Evolutionary conservation across 1,284 basidiomycete genomes (phyloP).

Genomic region (Peniophora sp.): DNA sequence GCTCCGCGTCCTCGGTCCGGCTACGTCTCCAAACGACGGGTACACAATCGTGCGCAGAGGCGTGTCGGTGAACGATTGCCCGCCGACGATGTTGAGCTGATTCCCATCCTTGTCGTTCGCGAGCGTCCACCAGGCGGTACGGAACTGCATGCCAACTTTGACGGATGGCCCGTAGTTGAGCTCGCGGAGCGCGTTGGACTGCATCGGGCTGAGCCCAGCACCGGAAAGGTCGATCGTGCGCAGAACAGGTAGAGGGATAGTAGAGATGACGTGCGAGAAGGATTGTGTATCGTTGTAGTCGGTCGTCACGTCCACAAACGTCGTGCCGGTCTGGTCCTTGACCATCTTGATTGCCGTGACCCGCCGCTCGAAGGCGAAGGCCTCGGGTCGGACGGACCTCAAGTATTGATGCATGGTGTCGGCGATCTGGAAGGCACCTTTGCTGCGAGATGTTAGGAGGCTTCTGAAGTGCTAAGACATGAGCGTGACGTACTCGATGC

Average conservation of each 20-base stretch:
- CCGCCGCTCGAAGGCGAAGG: neutral
- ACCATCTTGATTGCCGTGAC: neutral
- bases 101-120: neutral
- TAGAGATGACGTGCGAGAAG: no score
- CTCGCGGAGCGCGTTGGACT: slow-evolving; percentile 19
- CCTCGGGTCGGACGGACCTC: neutral
- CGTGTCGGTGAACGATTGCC: slow-evolving; percentile 11
- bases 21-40: slow-evolving; percentile 16
- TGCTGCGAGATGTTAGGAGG: neutral
- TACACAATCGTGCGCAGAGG: slow-evolving; percentile 17
- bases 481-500: neutral
- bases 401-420: neutral
- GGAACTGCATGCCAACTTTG: slow-evolving; percentile 27
- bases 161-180: slow-evolving; percentile 20
- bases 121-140: slow-evolving; percentile 16
- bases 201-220: slow-evolving; percentile 11
- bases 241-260: no score
- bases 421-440: neutral
- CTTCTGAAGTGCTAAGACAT: no score
- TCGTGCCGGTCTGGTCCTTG: neutral
- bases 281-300: no score
- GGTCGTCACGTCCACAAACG: no score
- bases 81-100: slow-evolving; percentile 6
- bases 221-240: slow-evolving; percentile 17
- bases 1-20: slow-evolving; percentile 14